Evolutionary conservation across 139 green algal genomes (phyloP), one percentile per base, ranked within the genome.

Genomic region (Nannochloris sp.): DNA sequence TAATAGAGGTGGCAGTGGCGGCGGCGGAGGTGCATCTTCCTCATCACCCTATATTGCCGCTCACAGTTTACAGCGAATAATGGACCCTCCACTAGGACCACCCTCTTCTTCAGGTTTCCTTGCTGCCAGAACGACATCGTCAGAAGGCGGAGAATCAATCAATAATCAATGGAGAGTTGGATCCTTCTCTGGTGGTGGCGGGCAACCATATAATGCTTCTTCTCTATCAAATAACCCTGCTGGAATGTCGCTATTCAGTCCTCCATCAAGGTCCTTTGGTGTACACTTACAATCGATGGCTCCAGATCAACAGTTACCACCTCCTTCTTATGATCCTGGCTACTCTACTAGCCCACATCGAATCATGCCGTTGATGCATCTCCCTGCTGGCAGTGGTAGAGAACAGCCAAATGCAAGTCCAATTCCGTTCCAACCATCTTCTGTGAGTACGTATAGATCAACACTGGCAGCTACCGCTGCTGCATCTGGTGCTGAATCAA

Each of bases 231-330:
- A n/a, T n/a, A n/a, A n/a, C n/a, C n/a, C n/a, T n/a, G n/a, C n/a
- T n/a, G n/a, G n/a, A 13, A 57, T 47, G 32, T 39, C 70, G 13
- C 54, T 76, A 14, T 42, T 71, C 4, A 71, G 35, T 37, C 68
- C 70, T 7, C 70, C 70, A 53, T 71, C 60, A 56, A 53, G 70
- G 30, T 71, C 61, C 12, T 72, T 76, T 37, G 60, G 46, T 25
- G 44, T 48, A 3, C 69, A 76, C 23, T 34, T 53, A 8, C 30
- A 15, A 56, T 4, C 25, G n/a, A 9, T 36, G 6, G 4, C 45
- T 57, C 12, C n/a, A 13, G 9, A 4, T 45, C 15, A 10, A 19
- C 39, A 56, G 23, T 25, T 35, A 30, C 45, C 60, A 27, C 36
- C 44, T 10, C 15, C 8, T 32, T 54, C 36, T 6, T 25, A 51